Evolutionary conservation across 164 flowering plant species (phyloP).

Genomic region (Amborella trichopoda): DNA sequence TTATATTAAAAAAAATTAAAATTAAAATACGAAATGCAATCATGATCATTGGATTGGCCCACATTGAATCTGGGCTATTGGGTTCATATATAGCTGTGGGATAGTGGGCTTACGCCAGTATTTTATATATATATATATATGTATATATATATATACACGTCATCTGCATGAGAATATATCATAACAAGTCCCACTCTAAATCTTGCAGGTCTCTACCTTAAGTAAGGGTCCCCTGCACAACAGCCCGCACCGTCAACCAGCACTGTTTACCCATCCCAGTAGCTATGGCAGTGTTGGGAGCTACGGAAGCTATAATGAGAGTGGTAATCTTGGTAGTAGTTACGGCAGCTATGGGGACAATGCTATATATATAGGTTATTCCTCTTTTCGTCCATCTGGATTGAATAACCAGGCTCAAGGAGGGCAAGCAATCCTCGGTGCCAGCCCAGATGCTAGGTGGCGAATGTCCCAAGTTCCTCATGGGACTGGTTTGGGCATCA

Average conservation of each 20-base stretch:
- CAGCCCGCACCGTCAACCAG: conserved; percentile 50
- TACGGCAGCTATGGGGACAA: conserved; percentile 89
- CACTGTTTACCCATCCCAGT: conserved; percentile 51
- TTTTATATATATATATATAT: too few relatives aligned
- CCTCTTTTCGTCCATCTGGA: conserved; percentile 76
- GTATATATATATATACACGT: too few relatives aligned
- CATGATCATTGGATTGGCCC: too few relatives aligned
- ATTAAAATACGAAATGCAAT: too few relatives aligned
- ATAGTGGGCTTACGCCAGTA: too few relatives aligned
- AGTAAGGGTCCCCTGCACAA: conserved; percentile 34
- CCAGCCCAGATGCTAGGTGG: conserved; percentile 75
- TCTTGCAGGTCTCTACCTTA: conserved; percentile 45
- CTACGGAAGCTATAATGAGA: conserved; percentile 81
- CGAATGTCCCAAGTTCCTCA: conserved; percentile 48
- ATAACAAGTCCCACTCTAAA: neutral
- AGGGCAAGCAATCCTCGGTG: conserved; percentile 56
- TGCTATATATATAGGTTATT: conserved; percentile 58
- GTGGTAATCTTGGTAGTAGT: conserved; percentile 68
- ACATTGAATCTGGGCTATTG: too few relatives aligned
- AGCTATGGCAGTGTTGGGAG: conserved; percentile 97
- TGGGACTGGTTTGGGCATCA: conserved; percentile 72
- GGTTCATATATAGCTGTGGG: too few relatives aligned
- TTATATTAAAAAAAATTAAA: too few relatives aligned
- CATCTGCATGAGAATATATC: too few relatives aligned
- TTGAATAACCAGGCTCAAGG: conserved; percentile 51